Evolutionary conservation across 1,284 basidiomycete genomes (phyloP), one percentile per base, ranked within the genome.

Genomic region (Irpex sp.): DNA sequence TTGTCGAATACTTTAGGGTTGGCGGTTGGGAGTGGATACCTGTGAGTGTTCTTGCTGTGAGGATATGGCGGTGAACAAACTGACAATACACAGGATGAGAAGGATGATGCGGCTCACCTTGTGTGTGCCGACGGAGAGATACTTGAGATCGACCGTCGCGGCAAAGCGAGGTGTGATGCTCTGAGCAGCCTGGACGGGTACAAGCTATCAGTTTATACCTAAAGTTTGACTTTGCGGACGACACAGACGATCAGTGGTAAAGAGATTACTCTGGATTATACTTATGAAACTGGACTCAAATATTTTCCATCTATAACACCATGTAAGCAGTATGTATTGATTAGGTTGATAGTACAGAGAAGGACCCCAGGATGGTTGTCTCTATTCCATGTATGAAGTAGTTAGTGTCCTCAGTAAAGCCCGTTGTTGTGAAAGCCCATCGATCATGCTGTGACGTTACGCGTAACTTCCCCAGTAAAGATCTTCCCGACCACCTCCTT

Each of bases 1-100:
- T 94, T 0, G 87, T 94, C 0, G 96, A 98, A 74, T 93, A 94
- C 68, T 82, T 90, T 62, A 82, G 95, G 21, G 92, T 89, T 66
- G 82, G 82, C 4, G 89, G 88, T 4, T 97, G 94, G 87, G 85
- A 88, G 65, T 98, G 95, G 95, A 78, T 78, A 51, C 93, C 94
- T 21, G 91, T 90, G 70, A 69, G 89, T 81, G 17, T 9, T 64
- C 3, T 60, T 8, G 65, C 43, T 19, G 7, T 51, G 49, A 51
- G 9, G 49, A 17, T 26, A 49, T 26, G 49, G 47, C 6, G 15
- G 7, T 17, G 15, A 31, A 33, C 35, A 17, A 4, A 3, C 13
- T 35, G 53, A 35, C 5, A 31, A 51, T 51, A 50, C 63, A 26
- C 68, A 92, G 87, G 81, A 87, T 63, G 74, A 78, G 6, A 67